These are phyloP conservation scores for Morella rubra DNA, from an alignment of 306 rosid genomes.

Conservation along the genomic window DNA sequence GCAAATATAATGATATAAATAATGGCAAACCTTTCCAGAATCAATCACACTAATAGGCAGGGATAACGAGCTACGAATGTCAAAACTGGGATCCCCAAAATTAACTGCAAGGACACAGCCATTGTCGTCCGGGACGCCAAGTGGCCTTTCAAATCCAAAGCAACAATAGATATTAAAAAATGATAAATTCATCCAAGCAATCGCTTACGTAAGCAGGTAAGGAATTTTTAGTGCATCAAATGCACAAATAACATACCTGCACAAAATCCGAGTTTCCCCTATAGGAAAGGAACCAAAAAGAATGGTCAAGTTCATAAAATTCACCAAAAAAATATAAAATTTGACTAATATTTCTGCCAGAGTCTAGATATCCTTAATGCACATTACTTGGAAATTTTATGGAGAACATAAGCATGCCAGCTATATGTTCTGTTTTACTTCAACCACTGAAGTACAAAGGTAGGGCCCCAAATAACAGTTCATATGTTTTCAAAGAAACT, in stretches of 20 bases:
- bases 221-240: neutral
- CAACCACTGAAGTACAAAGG: neutral
- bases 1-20: neutral
- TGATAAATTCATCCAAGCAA: neutral
- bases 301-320: constrained; percentile 6
- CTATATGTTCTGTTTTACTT: neutral
- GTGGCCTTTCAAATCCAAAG: constrained; percentile 42
- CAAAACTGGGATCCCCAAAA: constrained; percentile 34
- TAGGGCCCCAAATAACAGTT: no score
- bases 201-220: neutral
- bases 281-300: constrained; percentile 19
- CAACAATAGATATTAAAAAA: neutral
- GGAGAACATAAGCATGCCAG: constrained; percentile 2
- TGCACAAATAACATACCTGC: constrained; percentile 44
- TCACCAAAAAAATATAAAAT: no score
- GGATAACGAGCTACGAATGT: constrained; percentile 43
- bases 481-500: neutral
- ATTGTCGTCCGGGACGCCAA: constrained; percentile 35
- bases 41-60: constrained; percentile 56
- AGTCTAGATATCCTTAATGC: neutral
- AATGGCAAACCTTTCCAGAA: constrained; percentile 47
- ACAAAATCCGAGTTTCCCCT: constrained; percentile 59
- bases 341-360: neutral
- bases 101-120: constrained; percentile 40
- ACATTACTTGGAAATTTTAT: neutral